phyloP scores from a whole-genome alignment of 2,329 filamentous ascomycete genomes.

The Mycosphaerella arachidis region DNA sequence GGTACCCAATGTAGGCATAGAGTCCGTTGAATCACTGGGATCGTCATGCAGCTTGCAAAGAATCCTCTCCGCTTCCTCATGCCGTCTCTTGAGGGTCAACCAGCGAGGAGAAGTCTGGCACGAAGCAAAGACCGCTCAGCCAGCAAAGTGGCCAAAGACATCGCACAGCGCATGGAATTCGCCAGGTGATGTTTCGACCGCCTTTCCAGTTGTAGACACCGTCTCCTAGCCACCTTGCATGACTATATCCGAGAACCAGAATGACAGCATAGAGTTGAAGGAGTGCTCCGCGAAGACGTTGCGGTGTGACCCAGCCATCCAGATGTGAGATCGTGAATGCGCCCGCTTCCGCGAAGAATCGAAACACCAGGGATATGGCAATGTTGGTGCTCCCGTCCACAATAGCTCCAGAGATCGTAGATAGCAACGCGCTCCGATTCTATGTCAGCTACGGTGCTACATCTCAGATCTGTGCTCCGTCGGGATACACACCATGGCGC shows the following conservation, averaged over 20 bases:
- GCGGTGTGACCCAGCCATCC: conserved; percentile 34
- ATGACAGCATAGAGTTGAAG: conserved; percentile 33
- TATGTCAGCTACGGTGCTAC: neutral
- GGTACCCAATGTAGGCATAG: conserved; percentile 28
- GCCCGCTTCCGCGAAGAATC: conserved; percentile 31
- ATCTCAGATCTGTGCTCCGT: neutral
- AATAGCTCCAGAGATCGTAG: conserved; percentile 29
- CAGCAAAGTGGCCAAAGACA: conserved; percentile 16
- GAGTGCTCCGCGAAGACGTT: conserved; percentile 31
- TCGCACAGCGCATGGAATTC: conserved; percentile 14
- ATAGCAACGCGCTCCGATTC: conserved; percentile 19
- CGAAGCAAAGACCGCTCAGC: conserved; percentile 11
- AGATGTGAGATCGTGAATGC: conserved; percentile 34
- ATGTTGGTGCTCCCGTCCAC: conserved; percentile 23
- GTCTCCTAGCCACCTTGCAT: conserved; percentile 17
- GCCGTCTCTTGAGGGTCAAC: conserved; percentile 20
- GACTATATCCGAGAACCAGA: conserved; percentile 17
- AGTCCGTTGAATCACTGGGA: conserved; percentile 22
- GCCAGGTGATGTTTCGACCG: conserved; percentile 16
- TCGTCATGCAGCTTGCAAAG: conserved; percentile 24
- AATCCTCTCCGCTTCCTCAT: conserved; percentile 20
- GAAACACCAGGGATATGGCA: conserved; percentile 29
- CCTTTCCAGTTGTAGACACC: conserved; percentile 19
- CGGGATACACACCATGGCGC: conserved; percentile 13
- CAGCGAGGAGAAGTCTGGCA: conserved; percentile 26